phyloP scores from a whole-genome alignment of 2,329 filamentous ascomycete species.

The Pseudopithomyces chartarum region DNA sequence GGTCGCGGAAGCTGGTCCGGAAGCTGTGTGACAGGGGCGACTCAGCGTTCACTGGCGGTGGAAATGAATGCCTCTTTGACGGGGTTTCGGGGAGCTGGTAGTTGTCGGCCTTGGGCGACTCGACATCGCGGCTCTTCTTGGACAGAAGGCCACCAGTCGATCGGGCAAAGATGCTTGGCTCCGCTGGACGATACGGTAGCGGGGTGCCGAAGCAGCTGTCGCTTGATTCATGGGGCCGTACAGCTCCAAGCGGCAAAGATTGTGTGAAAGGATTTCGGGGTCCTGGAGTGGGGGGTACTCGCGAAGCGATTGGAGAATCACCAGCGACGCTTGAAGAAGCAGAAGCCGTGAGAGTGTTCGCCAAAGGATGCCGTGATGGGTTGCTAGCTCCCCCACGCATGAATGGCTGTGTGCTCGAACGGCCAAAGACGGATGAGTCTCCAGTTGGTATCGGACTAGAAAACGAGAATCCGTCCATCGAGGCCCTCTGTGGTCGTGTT shows the following conservation, averaged over 20 bases:
- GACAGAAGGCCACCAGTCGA: slow-evolving; percentile 81
- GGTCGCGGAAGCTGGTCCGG: slow-evolving; percentile 3
- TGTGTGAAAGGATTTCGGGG: slow-evolving; percentile 64
- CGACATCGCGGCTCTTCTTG: slow-evolving; percentile 82
- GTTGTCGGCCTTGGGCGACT: slow-evolving; percentile 62
- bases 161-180: slow-evolving; percentile 73
- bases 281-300: slow-evolving; percentile 37
- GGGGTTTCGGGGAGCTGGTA: slow-evolving; percentile 90
- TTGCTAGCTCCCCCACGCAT: slow-evolving; percentile 26
- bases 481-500: slow-evolving; percentile 69
- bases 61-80: slow-evolving; percentile 86
- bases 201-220: slow-evolving; percentile 72
- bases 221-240: slow-evolving; percentile 55
- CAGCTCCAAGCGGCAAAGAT: slow-evolving; percentile 72
- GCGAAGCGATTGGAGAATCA: slow-evolving; percentile 52
- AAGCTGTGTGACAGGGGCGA: neutral
- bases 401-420: slow-evolving; percentile 29
- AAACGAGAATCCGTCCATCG: slow-evolving; percentile 77
- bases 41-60: slow-evolving; percentile 64
- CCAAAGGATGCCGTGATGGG: slow-evolving; percentile 73
- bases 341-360: slow-evolving; percentile 83
- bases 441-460: slow-evolving; percentile 68
- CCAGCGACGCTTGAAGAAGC: slow-evolving; percentile 78
- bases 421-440: slow-evolving; percentile 65
- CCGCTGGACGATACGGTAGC: slow-evolving; percentile 74